Conservation (phyloP, 352 stramenopile genomes). For the Phytophthora meadii region DNA sequence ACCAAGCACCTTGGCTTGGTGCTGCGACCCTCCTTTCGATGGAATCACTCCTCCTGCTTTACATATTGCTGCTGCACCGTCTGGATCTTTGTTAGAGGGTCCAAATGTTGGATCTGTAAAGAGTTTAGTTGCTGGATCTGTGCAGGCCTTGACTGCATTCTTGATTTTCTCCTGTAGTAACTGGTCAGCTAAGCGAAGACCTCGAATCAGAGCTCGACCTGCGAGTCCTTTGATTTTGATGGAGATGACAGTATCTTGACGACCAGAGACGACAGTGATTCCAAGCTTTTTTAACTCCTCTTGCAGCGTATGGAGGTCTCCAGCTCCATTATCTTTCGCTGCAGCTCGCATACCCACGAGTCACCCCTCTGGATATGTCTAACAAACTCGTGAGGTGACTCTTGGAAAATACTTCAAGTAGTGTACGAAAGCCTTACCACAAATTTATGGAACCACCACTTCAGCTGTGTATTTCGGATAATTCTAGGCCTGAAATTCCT, state of each 20-base stretch:
- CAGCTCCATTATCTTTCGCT: slow-evolving; percentile 5
- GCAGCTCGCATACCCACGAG: slow-evolving; percentile 28
- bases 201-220: slow-evolving; percentile 61
- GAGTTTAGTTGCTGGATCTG: slow-evolving; percentile 49
- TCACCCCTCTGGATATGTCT: slow-evolving; percentile 16
- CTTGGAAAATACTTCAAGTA: slow-evolving; percentile 4
- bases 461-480: too few relatives aligned
- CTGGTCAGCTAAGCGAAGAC: slow-evolving; percentile 68
- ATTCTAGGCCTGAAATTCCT: slow-evolving; percentile 29
- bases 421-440: too few relatives aligned
- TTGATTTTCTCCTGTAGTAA: slow-evolving; percentile 82
- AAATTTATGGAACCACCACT: too few relatives aligned
- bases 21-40: slow-evolving; percentile 76
- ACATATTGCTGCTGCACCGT: slow-evolving; percentile 73
- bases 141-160: slow-evolving; percentile 60
- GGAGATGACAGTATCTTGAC: slow-evolving; percentile 78
- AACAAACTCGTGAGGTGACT: slow-evolving; percentile 9
- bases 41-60: slow-evolving; percentile 55
- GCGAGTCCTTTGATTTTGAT: slow-evolving; percentile 80
- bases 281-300: slow-evolving; percentile 86
- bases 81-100: slow-evolving; percentile 55
- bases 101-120: slow-evolving; percentile 90
- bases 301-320: slow-evolving; percentile 64
- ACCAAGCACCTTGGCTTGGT: slow-evolving; percentile 76
- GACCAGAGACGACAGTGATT: slow-evolving; percentile 74